A percentile compares a stretch with the other conserved stretches of the same genome.
Evolutionary conservation across 371 early-diverging fungal genomes (phyloP).

Genomic region (Mucor lusitanicus): DNA sequence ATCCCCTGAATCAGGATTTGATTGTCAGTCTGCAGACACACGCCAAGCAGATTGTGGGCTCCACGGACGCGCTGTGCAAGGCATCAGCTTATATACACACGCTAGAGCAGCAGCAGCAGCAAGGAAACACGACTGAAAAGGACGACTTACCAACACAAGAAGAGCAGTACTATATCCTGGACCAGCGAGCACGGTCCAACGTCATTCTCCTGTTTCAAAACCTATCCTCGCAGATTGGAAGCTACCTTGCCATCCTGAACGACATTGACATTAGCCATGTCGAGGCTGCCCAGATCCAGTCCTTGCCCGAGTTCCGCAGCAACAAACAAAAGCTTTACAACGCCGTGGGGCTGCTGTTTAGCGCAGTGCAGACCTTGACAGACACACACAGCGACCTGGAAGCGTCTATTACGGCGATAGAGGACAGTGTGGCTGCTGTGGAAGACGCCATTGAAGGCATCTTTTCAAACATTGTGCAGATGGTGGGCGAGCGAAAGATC

Average conservation of each 20-base stretch:
- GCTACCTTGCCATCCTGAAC: conserved; percentile 41
- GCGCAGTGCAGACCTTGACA: conserved; percentile 65
- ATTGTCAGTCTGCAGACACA: conserved; percentile 50
- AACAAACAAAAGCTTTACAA: conserved; percentile 72
- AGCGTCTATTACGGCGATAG: conserved; percentile 35
- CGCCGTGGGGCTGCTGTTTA: conserved; percentile 65
- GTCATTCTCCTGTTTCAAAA: conserved; percentile 48
- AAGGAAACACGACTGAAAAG: background rate
- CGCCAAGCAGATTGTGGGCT: conserved; percentile 48
- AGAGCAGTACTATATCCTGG: conserved; percentile 20
- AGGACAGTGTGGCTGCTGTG: conserved; percentile 41
- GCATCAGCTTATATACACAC: conserved; percentile 31
- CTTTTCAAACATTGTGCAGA: conserved; percentile 31
- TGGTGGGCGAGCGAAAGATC: conserved; percentile 42
- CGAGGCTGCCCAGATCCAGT: conserved; percentile 31
- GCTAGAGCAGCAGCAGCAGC: conserved; percentile 40
- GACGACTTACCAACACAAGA: background rate
- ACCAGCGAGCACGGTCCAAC: conserved; percentile 30
- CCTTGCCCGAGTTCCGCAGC: conserved; percentile 62
- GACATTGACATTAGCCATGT: conserved; percentile 36
- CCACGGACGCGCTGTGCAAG: conserved; percentile 44
- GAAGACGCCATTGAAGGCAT: conserved; percentile 48
- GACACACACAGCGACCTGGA: conserved; percentile 40
- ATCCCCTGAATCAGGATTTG: conserved; percentile 47
- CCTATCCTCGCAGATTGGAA: conserved; percentile 44